Percentiles rank a stretch among this genome's conserved stretches.
These are phyloP conservation scores for Rhipidocladum racemiflorum DNA, from an alignment of 176 grass and related monocot species.

Conservation along the genomic window DNA sequence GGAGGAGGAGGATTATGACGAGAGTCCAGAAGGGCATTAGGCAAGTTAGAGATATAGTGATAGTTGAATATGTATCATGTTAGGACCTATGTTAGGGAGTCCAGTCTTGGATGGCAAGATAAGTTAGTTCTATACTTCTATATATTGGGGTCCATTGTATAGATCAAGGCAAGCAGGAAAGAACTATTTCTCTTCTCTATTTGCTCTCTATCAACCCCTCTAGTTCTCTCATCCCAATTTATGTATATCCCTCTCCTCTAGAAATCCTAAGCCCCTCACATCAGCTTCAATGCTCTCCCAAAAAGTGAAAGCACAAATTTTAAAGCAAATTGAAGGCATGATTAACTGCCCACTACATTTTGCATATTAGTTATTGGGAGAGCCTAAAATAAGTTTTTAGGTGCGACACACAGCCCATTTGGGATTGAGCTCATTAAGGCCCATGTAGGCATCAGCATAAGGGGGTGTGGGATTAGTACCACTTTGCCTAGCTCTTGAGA, in stretches of 20 bases:
- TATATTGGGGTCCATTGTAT: not conserved
- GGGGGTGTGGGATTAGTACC: too few species aligned
- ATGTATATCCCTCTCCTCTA: not conserved
- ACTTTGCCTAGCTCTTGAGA: too few species aligned
- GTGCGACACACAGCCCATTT: too few species aligned
- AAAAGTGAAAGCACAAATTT: not conserved
- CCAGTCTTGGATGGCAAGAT: not conserved
- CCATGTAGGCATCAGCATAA: too few species aligned
- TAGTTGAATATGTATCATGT: not conserved
- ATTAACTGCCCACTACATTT: not conserved
- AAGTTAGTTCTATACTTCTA: not conserved
- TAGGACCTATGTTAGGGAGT: not conserved
- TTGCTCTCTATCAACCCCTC: not conserved
- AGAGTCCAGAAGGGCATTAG: not conserved
- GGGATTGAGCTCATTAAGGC: too few species aligned
- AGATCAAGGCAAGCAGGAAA: not conserved
- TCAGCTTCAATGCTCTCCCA: not conserved
- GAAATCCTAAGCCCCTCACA: not conserved
- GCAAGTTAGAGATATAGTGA: constrained; percentile 1
- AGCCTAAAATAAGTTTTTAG: not conserved
- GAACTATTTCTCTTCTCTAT: not conserved
- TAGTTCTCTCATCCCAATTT: not conserved
- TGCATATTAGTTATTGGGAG: not conserved
- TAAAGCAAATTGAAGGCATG: not conserved
- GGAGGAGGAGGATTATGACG: too few species aligned